Base-by-base conservation (phyloP, 345 rosid species). In the Nasturtium officinale region DNA sequence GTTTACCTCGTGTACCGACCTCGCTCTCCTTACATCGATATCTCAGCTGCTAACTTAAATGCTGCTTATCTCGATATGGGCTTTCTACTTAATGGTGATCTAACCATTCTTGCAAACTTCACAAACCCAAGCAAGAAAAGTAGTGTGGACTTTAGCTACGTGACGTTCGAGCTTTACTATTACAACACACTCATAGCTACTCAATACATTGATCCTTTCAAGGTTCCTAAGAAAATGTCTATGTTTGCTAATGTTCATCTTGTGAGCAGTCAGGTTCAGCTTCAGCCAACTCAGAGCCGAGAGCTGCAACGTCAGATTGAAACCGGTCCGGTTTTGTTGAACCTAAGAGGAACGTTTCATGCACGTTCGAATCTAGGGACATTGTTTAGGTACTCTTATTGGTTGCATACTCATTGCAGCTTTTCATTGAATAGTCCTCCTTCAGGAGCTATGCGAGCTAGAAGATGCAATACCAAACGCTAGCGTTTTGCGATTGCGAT, bases 51-150 rank as follows among this genome's bases (percentile, higher is more conserved):
- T 64, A 86, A 85, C 78, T 66, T 91, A 58, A 95, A 95, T 32
- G 86, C 93, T 38, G 97, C 96, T 21, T 95, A 88, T 61, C 80
- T 91, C n/a, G 99, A 95, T 80, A 80, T 87, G 80, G 96, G 82
- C 17, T 73, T 76, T 63, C 71, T 87, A 32, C 88, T 95, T 0
- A 91, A 91, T 45, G 92, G 93, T 2, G 97, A 90, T 77, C 42
- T 95, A 20, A 79, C 82, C 0, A n/a, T 95, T 47, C 87, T 91
- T 1, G 87, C 86, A 9, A 95, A 95, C 81, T 84, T 91, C 82
- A 84, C 96, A 18, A 94, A 91, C 69, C 91, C 93, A 1, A 95
- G 85, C 88, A 85, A 79, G 78, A 91, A 91, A 74, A 85, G 80
- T 47, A 79, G 78, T 0, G 85, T 89, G 51, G 96, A 87, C 40